Conservation (phyloP, 139 green algal species). For the Micromonas pusilla region DNA sequence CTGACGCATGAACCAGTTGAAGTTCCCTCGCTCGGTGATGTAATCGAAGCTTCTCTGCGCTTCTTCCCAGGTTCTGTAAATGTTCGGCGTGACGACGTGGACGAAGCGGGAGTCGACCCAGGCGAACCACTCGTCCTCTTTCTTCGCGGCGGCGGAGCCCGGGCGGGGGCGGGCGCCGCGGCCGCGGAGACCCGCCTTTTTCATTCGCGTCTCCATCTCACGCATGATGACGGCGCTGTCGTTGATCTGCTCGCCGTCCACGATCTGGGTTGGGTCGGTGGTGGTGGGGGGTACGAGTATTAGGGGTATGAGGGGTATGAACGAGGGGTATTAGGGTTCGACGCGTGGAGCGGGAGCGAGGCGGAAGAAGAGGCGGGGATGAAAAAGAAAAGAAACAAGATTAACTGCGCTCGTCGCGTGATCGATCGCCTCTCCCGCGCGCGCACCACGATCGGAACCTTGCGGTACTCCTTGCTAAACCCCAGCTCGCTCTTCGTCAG, state of each 20-base stretch:
- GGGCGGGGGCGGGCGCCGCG: not conserved
- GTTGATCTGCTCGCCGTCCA: slow-evolving; percentile 68
- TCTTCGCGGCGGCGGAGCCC: slow-evolving; percentile 22
- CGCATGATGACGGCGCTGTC: slow-evolving; percentile 79
- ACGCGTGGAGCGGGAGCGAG: no score
- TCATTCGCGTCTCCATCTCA: slow-evolving; percentile 6
- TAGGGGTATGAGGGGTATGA: no score
- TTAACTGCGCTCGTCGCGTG: no score
- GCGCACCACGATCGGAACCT: slow-evolving; percentile 58
- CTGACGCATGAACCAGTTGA: slow-evolving; percentile 41
- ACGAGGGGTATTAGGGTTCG: no score
- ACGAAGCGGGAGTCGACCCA: slow-evolving; percentile 93
- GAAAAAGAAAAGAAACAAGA: no score
- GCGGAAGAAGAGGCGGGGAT: no score
- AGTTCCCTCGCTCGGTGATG: slow-evolving; percentile 65
- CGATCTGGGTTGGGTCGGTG: no score
- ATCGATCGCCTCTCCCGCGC: no score
- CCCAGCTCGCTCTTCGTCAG: slow-evolving; percentile 89
- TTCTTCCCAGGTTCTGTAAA: slow-evolving; percentile 84
- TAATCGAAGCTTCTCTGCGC: slow-evolving; percentile 48
- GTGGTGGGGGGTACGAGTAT: no score
- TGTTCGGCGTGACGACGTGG: slow-evolving; percentile 91
- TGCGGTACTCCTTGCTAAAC: slow-evolving; percentile 60
- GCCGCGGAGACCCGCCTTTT: not conserved
- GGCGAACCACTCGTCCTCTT: slow-evolving; percentile 67